Evolutionary conservation across 164 flowering plant species (phyloP), one percentile per base, ranked within the genome.

Genomic region (Magnolia sinica): DNA sequence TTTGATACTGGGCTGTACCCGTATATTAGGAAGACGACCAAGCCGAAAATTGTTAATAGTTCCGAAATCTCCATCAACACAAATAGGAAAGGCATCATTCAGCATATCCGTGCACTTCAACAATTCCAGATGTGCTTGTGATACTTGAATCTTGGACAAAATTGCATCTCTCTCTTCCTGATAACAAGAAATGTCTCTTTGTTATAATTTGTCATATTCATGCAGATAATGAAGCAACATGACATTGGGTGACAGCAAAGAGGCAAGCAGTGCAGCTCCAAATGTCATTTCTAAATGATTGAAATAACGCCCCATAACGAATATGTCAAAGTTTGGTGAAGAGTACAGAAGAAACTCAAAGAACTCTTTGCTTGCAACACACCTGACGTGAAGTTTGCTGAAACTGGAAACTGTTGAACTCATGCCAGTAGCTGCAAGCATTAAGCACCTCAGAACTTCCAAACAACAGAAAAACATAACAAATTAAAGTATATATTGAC

Each of bases 151-250:
- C 83, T 92, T 96, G 10, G 97, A 91, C 79, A 94, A 78, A 76
- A 94, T 89, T n/a, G 95, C 91, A 87, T 96, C 98, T 77, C 97
- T 92, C 84, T 94, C 97, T 82, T 92, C 97, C 99, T 96, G 87
- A 82, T 73, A 14, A 75, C 72, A 51, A 70, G 67, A 69, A 66
- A 68, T 61, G 19, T 31, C 49, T 70, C 24, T n/a, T 24, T 10
- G 23, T 73, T 37, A 76, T 51, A 22, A 49, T 8, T 49, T 50
- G 10, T 49, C 16, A 37, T 68, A 37, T 8, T 68, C 19, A 5
- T 68, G 71, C 50, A 68, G 68, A 29, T 68, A 24, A 27, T 27
- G 50, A 64, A 71, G 23, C 7, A 64, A 65, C n/a, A 65, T 51
- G 45, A 67, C 37, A 24, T 13, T 59, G 14, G n/a, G n/a, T 37